Base-by-base conservation (phyloP, 31 red algal species). In the Porphyra umbilicalis region DNA sequence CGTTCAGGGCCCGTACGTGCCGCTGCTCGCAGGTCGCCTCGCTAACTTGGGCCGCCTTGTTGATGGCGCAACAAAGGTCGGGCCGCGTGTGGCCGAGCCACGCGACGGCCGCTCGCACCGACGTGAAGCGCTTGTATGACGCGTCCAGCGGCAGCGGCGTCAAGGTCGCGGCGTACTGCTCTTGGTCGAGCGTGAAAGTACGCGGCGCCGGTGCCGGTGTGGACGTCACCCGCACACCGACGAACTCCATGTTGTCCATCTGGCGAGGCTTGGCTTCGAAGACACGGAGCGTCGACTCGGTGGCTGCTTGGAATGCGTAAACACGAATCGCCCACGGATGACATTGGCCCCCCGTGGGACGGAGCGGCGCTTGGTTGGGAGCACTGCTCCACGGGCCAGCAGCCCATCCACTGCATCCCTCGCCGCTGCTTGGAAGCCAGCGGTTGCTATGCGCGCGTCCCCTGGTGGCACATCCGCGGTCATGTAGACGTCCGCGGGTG, bases 131-230 rank as follows among this genome's bases (percentile, higher is more conserved):
- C 44, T 35, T 57, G 39, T 39, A 82, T n/a, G 35, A 18, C 20
- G 81, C 81, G 39, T 82, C 81, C 25, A 39, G 0, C 29, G 81
- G 81, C 39, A 82, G 44, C 81, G 39, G 36, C 29, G 18, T 32
- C 20, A 82, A 18, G 35, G 0, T 76, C n/a, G 0, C 57, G 75
- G 75, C 32, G 81, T 83, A 76, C n/a, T 42, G 14, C 18, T 25
- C 29, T 40, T 83, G 81, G 7, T 31, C 35, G 42, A 83, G 57
- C 0, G 32, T 71, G 32, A 75, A 33, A 8, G 38, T 9, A 8
- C 44, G 46, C 20, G 36, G 42, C n/a, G n/a, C n/a, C 14, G 2
- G 14, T 2, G 42, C 1, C 9, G 6, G 2, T 34, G 44, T 39
- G 4, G 6, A 10, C 9, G 6, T 13, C 9, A 81, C 44, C 13